Conservation (phyloP, 2,329 filamentous ascomycete genomes). For the Harringtonia aguacate region DNA sequence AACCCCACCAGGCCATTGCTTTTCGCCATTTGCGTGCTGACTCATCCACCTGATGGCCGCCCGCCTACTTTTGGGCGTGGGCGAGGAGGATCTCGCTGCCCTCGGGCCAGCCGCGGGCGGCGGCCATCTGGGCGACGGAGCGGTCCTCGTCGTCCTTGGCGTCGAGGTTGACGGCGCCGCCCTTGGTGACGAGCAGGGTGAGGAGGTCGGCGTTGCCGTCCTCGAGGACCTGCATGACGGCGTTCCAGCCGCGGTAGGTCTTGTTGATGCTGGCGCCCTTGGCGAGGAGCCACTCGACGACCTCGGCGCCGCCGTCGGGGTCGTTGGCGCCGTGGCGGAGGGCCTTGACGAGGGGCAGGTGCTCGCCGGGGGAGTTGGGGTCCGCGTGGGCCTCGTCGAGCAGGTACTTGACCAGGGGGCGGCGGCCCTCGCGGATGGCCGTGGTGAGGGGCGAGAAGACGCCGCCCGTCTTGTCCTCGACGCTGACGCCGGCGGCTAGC, state of each 20-base stretch:
- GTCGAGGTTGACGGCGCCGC: conserved; percentile 14
- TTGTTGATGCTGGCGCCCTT: conserved; percentile 58
- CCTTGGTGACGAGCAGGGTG: conserved; percentile 32
- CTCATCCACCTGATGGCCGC: not conserved
- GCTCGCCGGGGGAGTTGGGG: conserved; percentile 45
- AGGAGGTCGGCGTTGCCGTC: conserved; percentile 48
- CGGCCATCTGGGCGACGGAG: conserved; percentile 44
- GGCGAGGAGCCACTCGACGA: conserved; percentile 38
- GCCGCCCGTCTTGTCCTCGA: conserved; percentile 62
- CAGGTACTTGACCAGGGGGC: conserved; percentile 42
- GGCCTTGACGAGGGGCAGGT: conserved; percentile 60
- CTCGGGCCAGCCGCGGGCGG: conserved; percentile 47
- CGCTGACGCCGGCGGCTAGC: conserved; percentile 51
- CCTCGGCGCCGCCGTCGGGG: conserved; percentile 49
- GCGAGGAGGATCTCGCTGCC: conserved; percentile 33
- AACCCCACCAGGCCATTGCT: not conserved
- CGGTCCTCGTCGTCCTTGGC: conserved; percentile 16
- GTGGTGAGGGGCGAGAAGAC: conserved; percentile 44
- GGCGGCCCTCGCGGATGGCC: conserved; percentile 25
- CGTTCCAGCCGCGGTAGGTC: conserved; percentile 56
- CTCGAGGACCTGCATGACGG: conserved; percentile 54
- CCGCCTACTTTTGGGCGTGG: conserved; percentile 4
- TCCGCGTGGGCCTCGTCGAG: conserved; percentile 14
- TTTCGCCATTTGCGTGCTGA: not conserved
- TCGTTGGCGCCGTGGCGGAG: conserved; percentile 45